Conservation (phyloP, 2,329 filamentous ascomycete species). For the Penicillium sp. region DNA sequence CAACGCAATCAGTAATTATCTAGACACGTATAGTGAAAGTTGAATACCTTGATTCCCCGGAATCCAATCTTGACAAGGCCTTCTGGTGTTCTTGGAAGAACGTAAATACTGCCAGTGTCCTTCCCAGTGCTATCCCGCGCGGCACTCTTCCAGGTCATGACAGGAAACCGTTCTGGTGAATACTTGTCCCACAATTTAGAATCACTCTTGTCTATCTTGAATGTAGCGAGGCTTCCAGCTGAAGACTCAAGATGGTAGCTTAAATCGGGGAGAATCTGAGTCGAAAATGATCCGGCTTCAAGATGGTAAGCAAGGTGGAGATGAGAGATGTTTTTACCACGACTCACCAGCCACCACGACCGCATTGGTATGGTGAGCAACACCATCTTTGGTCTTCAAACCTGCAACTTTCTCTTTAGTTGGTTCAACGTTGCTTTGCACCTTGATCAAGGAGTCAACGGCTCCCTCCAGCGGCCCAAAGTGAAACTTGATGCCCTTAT, state of each 20-base stretch:
- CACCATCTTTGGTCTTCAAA: conserved; percentile 22
- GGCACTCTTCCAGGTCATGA: conserved; percentile 35
- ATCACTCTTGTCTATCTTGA: conserved; percentile 26
- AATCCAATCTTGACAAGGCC: conserved; percentile 33
- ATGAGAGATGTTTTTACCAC: background rate
- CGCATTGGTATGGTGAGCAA: conserved; percentile 18
- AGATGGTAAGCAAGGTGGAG: background rate
- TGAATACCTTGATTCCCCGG: conserved; percentile 28
- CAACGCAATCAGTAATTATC: background rate
- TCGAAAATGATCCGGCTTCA: conserved; percentile 35
- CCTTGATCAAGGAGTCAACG: conserved; percentile 25
- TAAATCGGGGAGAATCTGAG: conserved; percentile 30
- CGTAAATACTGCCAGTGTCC: conserved; percentile 33
- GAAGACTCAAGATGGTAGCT: conserved; percentile 33
- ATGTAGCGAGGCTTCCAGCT: conserved; percentile 30
- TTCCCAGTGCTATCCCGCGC: conserved; percentile 28
- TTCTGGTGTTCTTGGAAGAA: conserved; percentile 28
- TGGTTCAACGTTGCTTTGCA: background rate
- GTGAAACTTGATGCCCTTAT: conserved; percentile 26
- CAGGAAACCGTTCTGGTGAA: conserved; percentile 34
- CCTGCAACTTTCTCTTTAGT: conserved; percentile 17
- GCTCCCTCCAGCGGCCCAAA: conserved; percentile 27
- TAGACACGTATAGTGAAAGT: background rate
- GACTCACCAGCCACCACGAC: conserved; percentile 29
- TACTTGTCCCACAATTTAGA: conserved; percentile 34